Evolutionary conservation across 1,139 yeast genomes (phyloP), one percentile per base, ranked within the genome.

Genomic region (Yamadazyma taylorii): DNA sequence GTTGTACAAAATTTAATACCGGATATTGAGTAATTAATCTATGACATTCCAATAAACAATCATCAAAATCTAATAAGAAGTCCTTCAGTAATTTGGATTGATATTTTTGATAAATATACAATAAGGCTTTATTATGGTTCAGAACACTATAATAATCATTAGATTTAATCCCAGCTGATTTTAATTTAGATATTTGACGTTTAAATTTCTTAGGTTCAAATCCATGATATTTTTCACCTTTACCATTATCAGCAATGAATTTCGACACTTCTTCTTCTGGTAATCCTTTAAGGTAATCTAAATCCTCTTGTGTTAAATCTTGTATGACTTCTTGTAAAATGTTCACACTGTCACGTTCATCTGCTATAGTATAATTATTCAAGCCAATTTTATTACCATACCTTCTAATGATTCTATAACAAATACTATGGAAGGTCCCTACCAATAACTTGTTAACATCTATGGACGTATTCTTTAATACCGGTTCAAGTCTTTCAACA

Each of bases 391-490:
- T 58, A 13, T 57, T 43, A 1, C 95, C 94, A 56, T 78, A 77
- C 27, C 65, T 64, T 42, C 71, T 66, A 29, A 90, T 60, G 22
- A 85, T 70, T 32, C 79, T 62, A 40, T 73, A 73, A 53, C 96
- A 85, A 15, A 89, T 74, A 37, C 92, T 79, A 55, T 90, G 97
- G 55, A 90, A 89, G 0, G 97, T 90, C 1, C 97, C 97, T 28
- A 88, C 78, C 39, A 81, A 60, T 16, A 89, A 60, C 34, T 60
- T 59, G 19, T 65, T 63, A 2, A 69, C 52, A 15, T 64, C 66
- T 2, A 77, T 62, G 3, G 51, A 56, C 0, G 64, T 51, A 3
- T 55, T 61, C 17, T 59, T 51, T 6, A 88, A 56, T 36, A 80
- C 39, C 1, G 37, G 43, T 0, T 50, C 48, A 15, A 86, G 58